These are phyloP conservation scores for Sisymbrium altissimum DNA, from an alignment of 345 rosid genomes.

Conservation along the genomic window DNA sequence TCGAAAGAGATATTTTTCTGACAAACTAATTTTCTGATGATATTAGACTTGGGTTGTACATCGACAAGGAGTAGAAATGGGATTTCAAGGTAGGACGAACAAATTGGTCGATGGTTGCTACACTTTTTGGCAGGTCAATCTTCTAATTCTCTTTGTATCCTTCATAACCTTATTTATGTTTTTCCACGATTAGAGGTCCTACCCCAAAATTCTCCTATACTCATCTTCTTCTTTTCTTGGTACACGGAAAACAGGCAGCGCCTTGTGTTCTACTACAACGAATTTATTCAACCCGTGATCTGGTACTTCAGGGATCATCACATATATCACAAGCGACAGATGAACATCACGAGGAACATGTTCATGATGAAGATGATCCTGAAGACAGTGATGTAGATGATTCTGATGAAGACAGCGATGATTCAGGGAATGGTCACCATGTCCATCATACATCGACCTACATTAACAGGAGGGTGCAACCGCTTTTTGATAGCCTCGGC, in stretches of 20 bases:
- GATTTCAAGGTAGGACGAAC: conserved; percentile 98
- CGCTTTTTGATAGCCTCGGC: conserved; percentile 67
- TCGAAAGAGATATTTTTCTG: not conserved
- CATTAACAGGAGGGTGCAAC: conserved; percentile 37
- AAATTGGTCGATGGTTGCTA: conserved; percentile 97
- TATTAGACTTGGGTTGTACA: conserved; percentile 76
- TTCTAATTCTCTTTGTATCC: not conserved
- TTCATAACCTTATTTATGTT: not conserved
- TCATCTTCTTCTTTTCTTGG: not conserved
- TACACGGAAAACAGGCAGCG: conserved; percentile 58
- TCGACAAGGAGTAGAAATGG: conserved; percentile 95
- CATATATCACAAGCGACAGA: conserved; percentile 47
- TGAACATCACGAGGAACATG: conserved; percentile 42
- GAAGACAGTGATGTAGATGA: conserved; percentile 30
- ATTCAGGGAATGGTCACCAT: conserved; percentile 20
- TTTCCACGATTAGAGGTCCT: not conserved
- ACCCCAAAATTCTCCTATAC: not conserved
- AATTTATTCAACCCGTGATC: conserved; percentile 17
- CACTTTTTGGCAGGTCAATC: conserved; percentile 95
- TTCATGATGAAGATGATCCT: conserved; percentile 21
- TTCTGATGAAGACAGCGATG: conserved; percentile 16
- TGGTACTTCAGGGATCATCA: conserved; percentile 25
- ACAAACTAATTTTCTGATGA: not conserved
- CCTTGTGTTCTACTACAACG: conserved; percentile 63
- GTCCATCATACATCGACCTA: conserved; percentile 31